Conservation (phyloP, 768 basidiomycete species). For the Termitomyces sp. region DNA sequence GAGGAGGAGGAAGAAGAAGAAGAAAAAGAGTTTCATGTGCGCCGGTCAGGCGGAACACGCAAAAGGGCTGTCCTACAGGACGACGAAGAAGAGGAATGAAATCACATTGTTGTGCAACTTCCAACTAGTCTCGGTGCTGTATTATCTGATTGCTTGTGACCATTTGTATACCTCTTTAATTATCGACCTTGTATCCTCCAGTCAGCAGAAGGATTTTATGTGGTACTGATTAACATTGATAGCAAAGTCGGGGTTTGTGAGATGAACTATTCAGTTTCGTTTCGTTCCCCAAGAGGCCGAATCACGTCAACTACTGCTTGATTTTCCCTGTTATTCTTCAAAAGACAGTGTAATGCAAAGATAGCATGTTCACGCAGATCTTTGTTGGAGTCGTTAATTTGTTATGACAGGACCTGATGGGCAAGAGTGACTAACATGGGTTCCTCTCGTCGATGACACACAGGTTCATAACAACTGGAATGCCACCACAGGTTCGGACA, state of each 20-base stretch:
- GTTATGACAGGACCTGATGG: conserved; percentile 5
- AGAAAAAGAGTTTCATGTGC: conserved; percentile 64
- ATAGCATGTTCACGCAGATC: conserved; percentile 92
- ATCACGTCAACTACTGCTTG: conserved; percentile 75
- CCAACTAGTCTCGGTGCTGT: neutral
- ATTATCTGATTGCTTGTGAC: neutral
- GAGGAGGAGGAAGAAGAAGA: conserved; percentile 61
- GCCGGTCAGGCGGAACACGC: conserved; percentile 48
- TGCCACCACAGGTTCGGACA: conserved; percentile 63
- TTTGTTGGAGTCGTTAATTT: conserved; percentile 21
- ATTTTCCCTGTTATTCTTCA: conserved; percentile 73
- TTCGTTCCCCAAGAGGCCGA: conserved; percentile 55
- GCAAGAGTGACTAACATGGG: conserved; percentile 63
- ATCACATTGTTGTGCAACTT: neutral
- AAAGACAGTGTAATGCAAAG: conserved; percentile 73
- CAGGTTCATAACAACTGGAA: conserved; percentile 79
- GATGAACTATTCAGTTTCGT: conserved; percentile 37
- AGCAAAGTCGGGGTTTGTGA: neutral
- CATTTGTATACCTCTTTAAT: neutral
- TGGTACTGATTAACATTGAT: no score
- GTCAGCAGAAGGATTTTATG: neutral
- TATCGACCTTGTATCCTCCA: neutral
- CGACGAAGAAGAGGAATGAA: conserved; percentile 51
- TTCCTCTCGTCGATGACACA: conserved; percentile 89
- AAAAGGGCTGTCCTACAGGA: conserved; percentile 58